Evolutionary conservation across 1,284 basidiomycete genomes (phyloP), one percentile per base, ranked within the genome.

Genomic region (Trametes pubescens): DNA sequence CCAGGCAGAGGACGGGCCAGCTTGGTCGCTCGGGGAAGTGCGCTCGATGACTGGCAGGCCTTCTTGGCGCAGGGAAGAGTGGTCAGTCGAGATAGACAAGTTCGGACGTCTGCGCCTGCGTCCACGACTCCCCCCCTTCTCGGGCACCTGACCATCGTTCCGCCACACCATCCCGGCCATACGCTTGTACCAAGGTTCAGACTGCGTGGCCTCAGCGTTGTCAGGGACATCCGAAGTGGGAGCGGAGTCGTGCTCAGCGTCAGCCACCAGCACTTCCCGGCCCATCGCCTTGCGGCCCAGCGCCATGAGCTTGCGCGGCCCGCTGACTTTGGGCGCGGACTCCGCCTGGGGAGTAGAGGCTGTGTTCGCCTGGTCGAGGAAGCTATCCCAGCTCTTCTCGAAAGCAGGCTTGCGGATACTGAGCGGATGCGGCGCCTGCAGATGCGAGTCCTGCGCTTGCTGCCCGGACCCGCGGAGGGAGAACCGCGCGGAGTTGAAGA

Each of bases 311-410:
- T 79, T 85, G 35, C 54, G 61, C 18, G 80, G 75, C 52, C 71
- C 74, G 65, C 74, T 78, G 64, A 78, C 74, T 57, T 73, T 74
- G 1, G 63, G 62, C 57, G 22, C 62, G 65, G 29, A 66, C 63
- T 47, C 59, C 57, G 35, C 26, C 7, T 49, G 61, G 32, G 51
- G 26, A n/a, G 40, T 58, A 18, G 72, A 69, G 38, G 69, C 63
- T 14, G 73, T 64, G n/a, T 72, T 65, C 18, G 71, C 76, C 26
- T 80, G 73, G 49, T 78, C 80, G 64, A 85, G 79, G 70, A 84
- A 80, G 58, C 79, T 82, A 60, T 84, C 82, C 82, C 84, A 87
- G 56, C 80, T 82, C 70, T 78, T 80, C 67, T 79, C 77, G 29
- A 77, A 78, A 34, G 69, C 71, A 22, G 79, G 78, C 16, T 75